Evolutionary conservation across 2,329 filamentous ascomycete genomes (phyloP), one percentile per base, ranked within the genome.

Genomic region (Bipolaris zeicola): DNA sequence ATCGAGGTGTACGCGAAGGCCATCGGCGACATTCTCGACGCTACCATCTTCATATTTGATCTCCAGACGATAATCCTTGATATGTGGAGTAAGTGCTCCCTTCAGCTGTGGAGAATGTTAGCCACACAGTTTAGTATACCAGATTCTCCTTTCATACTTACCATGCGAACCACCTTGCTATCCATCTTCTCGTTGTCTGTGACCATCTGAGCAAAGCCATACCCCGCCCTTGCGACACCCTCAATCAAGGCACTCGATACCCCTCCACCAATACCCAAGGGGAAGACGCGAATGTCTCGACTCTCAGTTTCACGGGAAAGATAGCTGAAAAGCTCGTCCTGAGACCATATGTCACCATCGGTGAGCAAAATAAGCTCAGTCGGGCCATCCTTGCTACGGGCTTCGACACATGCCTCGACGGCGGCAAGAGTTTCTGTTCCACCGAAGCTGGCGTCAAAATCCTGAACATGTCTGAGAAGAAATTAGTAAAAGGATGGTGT

Each of bases 131-230:
- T 34, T 18, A 2, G 3, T 22, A 14, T 5, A 18, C 16, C 1
- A 16, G 11, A n/a, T 4, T 0, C 1, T 2, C 6, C 10, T 7
- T 11, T 5, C 4, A 31, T 42, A 37, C 48, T 34, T 36, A 44
- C 48, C 53, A 57, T 57, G 6, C 54, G 49, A 33, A 57, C 43
- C 26, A 57, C 52, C 14, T 53, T 57, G 18, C 43, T 48, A 4
- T 52, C 54, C 3, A 57, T 50, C 43, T 57, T 57, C 24, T 57
- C 49, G 11, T 37, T 43, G 18, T 48, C 2, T 10, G 37, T 18
- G 3, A 53, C 54, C 54, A 48, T 57, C 43, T 57, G 49, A 48
- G 49, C 54, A 11, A 57, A 48, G 18, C 54, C 54, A 18, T 31
- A 20, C 5, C 49, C 49, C n/a, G 54, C 54, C 11, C 54, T 47